phyloP scores from a whole-genome alignment of 2,329 filamentous ascomycete species.

The Setomelanomma holmii region DNA sequence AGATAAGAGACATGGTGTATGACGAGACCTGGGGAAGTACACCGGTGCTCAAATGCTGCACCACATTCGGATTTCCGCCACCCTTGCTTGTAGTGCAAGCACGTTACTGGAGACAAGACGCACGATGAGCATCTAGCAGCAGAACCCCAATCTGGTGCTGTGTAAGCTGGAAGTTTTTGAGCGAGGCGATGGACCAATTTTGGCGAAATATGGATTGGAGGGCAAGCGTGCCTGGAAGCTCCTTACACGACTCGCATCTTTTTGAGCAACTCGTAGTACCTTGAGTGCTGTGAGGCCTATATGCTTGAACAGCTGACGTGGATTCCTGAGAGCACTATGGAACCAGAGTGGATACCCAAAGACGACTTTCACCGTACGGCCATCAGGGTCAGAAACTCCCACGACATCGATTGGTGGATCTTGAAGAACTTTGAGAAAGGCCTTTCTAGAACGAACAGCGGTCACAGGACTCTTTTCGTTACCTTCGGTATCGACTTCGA shows the following conservation, averaged over 20 bases:
- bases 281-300: too few species aligned
- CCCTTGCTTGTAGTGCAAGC: background rate
- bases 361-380: background rate
- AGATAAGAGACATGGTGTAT: background rate
- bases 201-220: background rate
- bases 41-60: background rate
- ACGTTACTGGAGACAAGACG: background rate
- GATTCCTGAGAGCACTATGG: too few species aligned
- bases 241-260: background rate
- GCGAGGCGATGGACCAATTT: background rate
- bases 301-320: too few species aligned
- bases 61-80: background rate
- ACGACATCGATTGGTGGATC: background rate
- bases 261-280: background rate
- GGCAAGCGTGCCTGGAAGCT: background rate
- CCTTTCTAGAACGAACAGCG: background rate
- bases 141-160: background rate
- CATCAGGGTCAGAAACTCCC: background rate
- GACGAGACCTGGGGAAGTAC: background rate
- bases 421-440: background rate
- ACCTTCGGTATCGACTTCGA: background rate
- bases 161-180: background rate
- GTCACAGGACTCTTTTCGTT: background rate
- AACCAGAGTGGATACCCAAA: background rate
- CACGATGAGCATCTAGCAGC: too few species aligned